These are phyloP conservation scores for Alternaria triticimaculans DNA, from an alignment of 2,329 filamentous ascomycete species.

Conservation along the genomic window DNA sequence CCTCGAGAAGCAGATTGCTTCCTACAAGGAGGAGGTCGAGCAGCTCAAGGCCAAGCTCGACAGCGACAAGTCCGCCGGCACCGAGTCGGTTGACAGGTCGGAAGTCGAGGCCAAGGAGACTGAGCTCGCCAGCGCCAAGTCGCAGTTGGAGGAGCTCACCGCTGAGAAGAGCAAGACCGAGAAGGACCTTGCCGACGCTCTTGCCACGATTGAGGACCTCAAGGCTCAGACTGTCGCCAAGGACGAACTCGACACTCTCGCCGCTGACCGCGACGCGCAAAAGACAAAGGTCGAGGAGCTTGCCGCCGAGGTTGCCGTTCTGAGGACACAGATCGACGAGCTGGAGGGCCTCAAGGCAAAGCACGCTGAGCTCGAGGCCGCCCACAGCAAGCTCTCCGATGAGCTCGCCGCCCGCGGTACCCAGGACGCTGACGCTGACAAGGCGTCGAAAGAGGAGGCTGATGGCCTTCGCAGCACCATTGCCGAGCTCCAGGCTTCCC, in stretches of 20 bases:
- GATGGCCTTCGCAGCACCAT: conserved; percentile 31
- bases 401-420: conserved; percentile 22
- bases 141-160: conserved; percentile 26
- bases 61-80: conserved; percentile 24
- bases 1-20: conserved; percentile 36
- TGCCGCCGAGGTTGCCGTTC: conserved; percentile 25
- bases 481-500: conserved; percentile 34
- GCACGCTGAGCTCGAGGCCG: conserved; percentile 23
- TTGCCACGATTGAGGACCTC: conserved; percentile 29
- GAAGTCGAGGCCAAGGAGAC: conserved; percentile 40
- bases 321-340: conserved; percentile 33
- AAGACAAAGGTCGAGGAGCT: conserved; percentile 33
- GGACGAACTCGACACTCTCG: conserved; percentile 35
- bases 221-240: conserved; percentile 29
- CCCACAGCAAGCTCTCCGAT: conserved; percentile 20
- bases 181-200: conserved; percentile 28
- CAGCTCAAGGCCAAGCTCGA: conserved; percentile 35
- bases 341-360: conserved; percentile 25
- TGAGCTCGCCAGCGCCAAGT: conserved; percentile 27
- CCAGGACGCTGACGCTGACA: conserved; percentile 29
- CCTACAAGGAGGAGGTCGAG: conserved; percentile 38
- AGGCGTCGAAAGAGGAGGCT: conserved; percentile 27
- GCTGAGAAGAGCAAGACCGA: conserved; percentile 20
- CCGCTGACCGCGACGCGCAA: conserved; percentile 30
- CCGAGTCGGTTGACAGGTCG: conserved; percentile 25